Base-by-base conservation (phyloP, 169 alveolate species). In the Plasmodium blacklocki region DNA sequence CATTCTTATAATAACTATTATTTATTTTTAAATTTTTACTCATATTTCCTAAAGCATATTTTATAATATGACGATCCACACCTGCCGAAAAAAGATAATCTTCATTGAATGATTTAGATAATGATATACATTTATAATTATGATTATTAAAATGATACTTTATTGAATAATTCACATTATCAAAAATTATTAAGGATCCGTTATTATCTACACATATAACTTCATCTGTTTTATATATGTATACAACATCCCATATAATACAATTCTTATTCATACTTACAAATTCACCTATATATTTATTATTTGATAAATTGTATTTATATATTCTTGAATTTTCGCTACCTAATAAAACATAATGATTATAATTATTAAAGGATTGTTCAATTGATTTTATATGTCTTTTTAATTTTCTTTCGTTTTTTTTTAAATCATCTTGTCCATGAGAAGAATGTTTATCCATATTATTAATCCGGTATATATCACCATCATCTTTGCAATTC, bases 241-340 rank as follows among this genome's bases (percentile, higher is more conserved):
- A 83, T 7, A 83, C 47, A 0, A 83, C 62, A 47, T 83, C 91
- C 91, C 91, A 83, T 29, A 83, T 68, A 21, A 83, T 45, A 23
- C 52, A 39, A 12, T 68, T 47, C 2, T 68, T 71, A 83, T 83
- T 67, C n/a, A 68, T 62, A 6, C 83, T 29, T 8, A 52, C 3
- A 62, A 58, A 83, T 29, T 56, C 83, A 7, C 91, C 91, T 23
- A 29, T 73, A 39, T 83, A 83, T 23, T 1, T 9, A 45, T 68
- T 83, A 4, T 52, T 68, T 15, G 49, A 26, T 3, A 83, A 52
- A 45, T 70, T 58, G n/a, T 83, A 83, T 23, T 83, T 83, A 29
- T 83, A 83, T 39, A 83, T 83, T 83, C 45, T 83, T n/a, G 91
- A 83, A 1, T 83, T 39, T 8, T 68, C 91, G 11, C 85, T 68